Percentiles rank a stretch among this genome's conserved stretches.
Conservation (phyloP, 768 basidiomycete genomes). For the Leucosporidium creatinivorum region DNA sequence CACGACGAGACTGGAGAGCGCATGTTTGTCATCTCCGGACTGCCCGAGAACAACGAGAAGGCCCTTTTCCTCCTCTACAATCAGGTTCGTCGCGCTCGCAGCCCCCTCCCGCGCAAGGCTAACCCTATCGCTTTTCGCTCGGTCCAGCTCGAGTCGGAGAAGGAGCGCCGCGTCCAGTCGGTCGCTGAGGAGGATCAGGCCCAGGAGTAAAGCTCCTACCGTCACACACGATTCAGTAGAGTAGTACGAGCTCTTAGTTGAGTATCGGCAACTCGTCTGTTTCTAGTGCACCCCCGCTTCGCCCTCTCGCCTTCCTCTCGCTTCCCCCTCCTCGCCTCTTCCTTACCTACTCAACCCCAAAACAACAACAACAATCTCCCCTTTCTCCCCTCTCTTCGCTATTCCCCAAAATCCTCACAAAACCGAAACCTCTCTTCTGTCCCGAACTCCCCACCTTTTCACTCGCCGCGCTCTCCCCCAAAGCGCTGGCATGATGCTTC, state of each 20-base stretch:
- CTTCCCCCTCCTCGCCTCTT: not conserved
- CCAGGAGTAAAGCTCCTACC: not conserved
- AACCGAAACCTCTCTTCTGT: not conserved
- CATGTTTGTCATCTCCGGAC: constrained; percentile 93
- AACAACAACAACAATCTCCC: not conserved
- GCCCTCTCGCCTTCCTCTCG: not conserved
- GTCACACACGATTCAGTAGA: not conserved
- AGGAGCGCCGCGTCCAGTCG: constrained; percentile 36
- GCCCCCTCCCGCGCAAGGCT: too few species aligned
- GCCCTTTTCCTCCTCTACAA: constrained; percentile 95
- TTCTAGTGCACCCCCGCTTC: not conserved
- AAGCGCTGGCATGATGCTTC: not conserved
- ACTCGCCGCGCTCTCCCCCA: not conserved
- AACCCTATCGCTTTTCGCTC: too few species aligned
- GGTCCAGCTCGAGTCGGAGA: constrained; percentile 51
- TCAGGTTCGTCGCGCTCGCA: constrained; percentile 51
- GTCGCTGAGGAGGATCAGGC: constrained; percentile 22
- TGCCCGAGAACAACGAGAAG: not conserved
- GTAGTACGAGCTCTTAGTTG: not conserved
- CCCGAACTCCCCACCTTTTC: not conserved
- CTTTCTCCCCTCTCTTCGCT: not conserved
- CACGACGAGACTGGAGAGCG: constrained; percentile 98
- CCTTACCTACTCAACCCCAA: not conserved
- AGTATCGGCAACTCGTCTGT: not conserved
- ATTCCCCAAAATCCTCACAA: not conserved